Base-by-base conservation (phyloP, 441 rosid genomes). In the Populus hybrid region DNA sequence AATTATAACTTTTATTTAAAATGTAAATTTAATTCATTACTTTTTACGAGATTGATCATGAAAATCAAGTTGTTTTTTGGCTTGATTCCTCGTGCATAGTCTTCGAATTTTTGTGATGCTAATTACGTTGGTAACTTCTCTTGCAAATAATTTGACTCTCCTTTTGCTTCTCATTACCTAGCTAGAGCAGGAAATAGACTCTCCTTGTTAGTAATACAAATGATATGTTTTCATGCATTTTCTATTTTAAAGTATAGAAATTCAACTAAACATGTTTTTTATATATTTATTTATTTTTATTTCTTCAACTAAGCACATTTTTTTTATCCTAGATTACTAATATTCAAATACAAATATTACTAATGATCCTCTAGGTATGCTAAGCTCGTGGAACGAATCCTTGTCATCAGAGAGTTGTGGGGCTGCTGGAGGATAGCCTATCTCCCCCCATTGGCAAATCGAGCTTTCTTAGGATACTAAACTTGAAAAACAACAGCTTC, bases 371-470 rank as follows among this genome's bases (percentile, higher is more conserved):
- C 23, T 42, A 3, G 73, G 70, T 9, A 30, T 72, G 4, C 64
- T 81, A 21, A 14, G 32, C 14, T n/a, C 79, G 4, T 86, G 88
- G 86, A 82, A 85, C 28, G 74, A 70, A 70, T 75, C 76, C 5
- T 3, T 75, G 70, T 5, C 87, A 79, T 28, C 76, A 3, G 5
- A 68, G 84, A 24, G 81, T 85, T 12, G 30, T n/a, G 1, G 67
- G 26, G 32, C 5, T 83, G 9, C 71, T 79, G 23, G 23, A 36
- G 3, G 85, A 83, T 36, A 23, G 70, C 6, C 6, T 74, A 10
- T 70, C 83, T 7, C 79, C 76, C 2, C 42, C 30, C 11, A 35
- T 82, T 1, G 82, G 59, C 16, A 79, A 76, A 53, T 40, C 79
- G 26, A 79, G 74, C 38, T 71, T 79, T 32, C 46, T 83, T 0